Percentiles rank a stretch among this genome's conserved stretches.
These are phyloP conservation scores for Magnolia officinalis DNA, from an alignment of 164 flowering plant genomes.

Conservation along the genomic window DNA sequence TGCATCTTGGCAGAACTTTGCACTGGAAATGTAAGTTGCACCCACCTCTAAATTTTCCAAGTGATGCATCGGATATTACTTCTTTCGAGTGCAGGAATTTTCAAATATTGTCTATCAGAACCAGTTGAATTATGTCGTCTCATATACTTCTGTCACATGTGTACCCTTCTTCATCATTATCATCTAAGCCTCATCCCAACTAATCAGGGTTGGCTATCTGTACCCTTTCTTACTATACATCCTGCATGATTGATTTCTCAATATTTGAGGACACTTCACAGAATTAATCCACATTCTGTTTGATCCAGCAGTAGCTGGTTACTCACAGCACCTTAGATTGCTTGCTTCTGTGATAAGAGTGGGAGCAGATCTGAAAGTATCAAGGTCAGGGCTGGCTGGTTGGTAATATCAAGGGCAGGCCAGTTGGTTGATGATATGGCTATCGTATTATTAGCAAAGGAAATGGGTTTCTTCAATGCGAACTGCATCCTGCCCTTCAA, in stretches of 20 bases:
- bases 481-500: neutral
- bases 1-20: conserved; percentile 99
- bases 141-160: neutral
- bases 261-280: neutral
- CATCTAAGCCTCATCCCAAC: no score
- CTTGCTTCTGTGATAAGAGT: neutral
- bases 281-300: neutral
- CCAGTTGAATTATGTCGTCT: neutral
- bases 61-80: neutral
- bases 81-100: neutral
- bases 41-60: neutral
- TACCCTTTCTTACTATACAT: no score
- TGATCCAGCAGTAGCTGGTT: neutral
- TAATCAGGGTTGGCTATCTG: no score
- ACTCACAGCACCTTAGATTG: neutral
- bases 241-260: neutral
- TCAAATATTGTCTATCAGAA: neutral
- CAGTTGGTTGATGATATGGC: neutral
- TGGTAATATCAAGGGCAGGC: neutral
- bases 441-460: neutral
- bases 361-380: neutral
- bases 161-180: neutral
- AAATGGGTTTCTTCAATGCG: neutral
- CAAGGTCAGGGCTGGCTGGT: neutral
- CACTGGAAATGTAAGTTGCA: conserved; percentile 87